Evolutionary conservation across 805 yeast genomes (phyloP).

Genomic region (Torulaspora delbrueckii): DNA sequence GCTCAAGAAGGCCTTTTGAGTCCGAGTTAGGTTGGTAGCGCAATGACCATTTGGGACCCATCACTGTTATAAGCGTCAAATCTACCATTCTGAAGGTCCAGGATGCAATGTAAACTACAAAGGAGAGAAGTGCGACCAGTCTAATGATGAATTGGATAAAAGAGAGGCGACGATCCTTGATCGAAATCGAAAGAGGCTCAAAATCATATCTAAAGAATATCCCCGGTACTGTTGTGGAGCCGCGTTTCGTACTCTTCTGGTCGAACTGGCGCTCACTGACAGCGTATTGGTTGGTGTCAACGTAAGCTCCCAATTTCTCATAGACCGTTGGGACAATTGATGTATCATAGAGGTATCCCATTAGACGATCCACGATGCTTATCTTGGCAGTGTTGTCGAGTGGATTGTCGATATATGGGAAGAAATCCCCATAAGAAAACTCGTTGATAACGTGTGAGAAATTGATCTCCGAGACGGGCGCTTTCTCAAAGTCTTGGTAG

Average conservation of each 20-base stretch:
- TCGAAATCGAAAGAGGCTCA: slow-evolving; percentile 72
- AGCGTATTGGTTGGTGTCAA: slow-evolving; percentile 86
- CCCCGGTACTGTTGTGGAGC: slow-evolving; percentile 53
- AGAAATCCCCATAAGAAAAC: slow-evolving; percentile 85
- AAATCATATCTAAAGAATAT: slow-evolving; percentile 80
- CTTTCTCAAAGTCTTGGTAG: slow-evolving; percentile 42
- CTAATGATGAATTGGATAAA: slow-evolving; percentile 75
- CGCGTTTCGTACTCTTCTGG: slow-evolving; percentile 13
- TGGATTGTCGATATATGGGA: slow-evolving; percentile 83
- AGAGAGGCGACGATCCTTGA: slow-evolving; percentile 67
- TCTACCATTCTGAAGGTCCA: slow-evolving; percentile 61
- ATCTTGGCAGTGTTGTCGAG: slow-evolving; percentile 67
- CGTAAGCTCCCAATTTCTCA: slow-evolving; percentile 59
- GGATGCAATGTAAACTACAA: slow-evolving; percentile 63
- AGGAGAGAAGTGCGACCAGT: slow-evolving; percentile 78
- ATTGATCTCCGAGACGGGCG: slow-evolving; percentile 52
- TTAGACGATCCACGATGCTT: slow-evolving; percentile 44
- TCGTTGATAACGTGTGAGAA: slow-evolving; percentile 83
- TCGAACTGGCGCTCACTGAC: slow-evolving; percentile 47
- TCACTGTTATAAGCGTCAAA: slow-evolving; percentile 42
- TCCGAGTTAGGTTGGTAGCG: slow-evolving; percentile 30
- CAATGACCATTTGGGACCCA: slow-evolving; percentile 53
- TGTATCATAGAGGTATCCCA: slow-evolving; percentile 59
- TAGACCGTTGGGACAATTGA: slow-evolving; percentile 82
- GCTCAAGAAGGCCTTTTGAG: slow-evolving; percentile 27